phyloP scores from a whole-genome alignment of 306 rosid genomes.

The Cucumis melo region DNA sequence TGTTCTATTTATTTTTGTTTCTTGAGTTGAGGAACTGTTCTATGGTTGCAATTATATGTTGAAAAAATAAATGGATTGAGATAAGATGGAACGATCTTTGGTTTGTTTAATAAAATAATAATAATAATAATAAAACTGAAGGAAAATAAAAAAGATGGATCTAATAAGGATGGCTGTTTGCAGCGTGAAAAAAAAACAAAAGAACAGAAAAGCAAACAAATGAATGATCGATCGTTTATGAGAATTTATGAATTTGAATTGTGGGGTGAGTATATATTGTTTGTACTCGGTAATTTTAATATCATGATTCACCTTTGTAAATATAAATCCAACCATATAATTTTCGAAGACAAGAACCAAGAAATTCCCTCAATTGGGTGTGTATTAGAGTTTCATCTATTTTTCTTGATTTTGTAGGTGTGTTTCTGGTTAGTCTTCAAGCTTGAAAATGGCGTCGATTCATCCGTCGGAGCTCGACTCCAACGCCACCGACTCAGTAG shows the following conservation, averaged over 20 bases:
- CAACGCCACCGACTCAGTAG: constrained; percentile 42
- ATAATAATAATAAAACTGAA: not conserved
- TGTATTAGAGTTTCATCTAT: not conserved
- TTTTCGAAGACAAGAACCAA: not conserved
- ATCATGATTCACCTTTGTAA: not conserved
- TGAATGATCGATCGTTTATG: not conserved
- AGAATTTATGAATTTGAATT: not conserved
- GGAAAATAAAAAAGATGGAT: not conserved
- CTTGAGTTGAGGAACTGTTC: not conserved
- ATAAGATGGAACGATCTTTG: not conserved
- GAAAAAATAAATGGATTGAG: not conserved
- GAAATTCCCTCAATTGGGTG: not conserved
- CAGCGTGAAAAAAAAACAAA: not conserved
- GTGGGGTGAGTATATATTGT: not conserved
- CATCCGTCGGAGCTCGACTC: constrained; percentile 38
- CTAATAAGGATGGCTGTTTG: not conserved
- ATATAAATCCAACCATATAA: not conserved
- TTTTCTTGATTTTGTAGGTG: not conserved
- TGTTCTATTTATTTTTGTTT: not conserved
- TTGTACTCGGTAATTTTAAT: not conserved
- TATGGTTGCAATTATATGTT: not conserved
- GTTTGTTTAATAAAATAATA: not conserved
- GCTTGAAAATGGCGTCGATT: constrained; percentile 37
- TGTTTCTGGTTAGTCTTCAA: not conserved
- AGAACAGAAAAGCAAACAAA: not conserved